Evolutionary conservation across 495 filamentous ascomycete species (phyloP), one percentile per base, ranked within the genome.

Genomic region (Trichoderma erinaceum): DNA sequence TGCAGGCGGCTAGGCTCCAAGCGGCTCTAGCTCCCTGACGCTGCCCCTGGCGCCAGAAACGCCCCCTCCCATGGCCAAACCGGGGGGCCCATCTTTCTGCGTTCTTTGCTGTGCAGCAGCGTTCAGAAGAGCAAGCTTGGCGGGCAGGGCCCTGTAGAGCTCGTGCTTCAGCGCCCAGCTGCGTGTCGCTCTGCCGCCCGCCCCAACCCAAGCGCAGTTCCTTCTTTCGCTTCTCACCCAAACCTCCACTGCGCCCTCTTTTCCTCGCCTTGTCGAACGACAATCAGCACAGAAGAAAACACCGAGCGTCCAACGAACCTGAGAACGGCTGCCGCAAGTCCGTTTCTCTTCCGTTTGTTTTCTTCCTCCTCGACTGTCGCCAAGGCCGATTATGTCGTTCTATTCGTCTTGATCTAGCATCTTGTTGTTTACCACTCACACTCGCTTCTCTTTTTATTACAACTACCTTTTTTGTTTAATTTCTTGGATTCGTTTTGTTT

Each of bases 401-500:
- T 67, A 70, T 70, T 76, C 56, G 56, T 61, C 73, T 69, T 70
- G 67, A 69, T 72, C 56, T 75, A 77, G 66, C 71, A 68, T 73
- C 68, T 69, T 71, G n/a, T 69, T 38, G 72, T 70, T 72, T 69
- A 35, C 71, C 68, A 77, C 77, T 69, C 73, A 69, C 81, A 78
- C 79, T 83, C 81, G 80, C 81, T 83, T 81, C 70, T n/a, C 16
- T 65, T 11, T n/a, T 29, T n/a, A n/a, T 29, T 32, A 18, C 12
- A 29, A 12, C 29, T 61, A 10, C 18, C 50, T n/a, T 64, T 41
- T 16, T 61, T 48, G 4, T 65, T 13, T 41, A 35, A 18, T 61
- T 61, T 16, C 35, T 61, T 61, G 48, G 48, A 18, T 56, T 27
- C 11, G 8, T 29, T 61, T 61, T 61, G 25, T 18, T 32, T 61